phyloP scores from a whole-genome alignment of 495 filamentous ascomycete genomes.

The Tuber melanosporum region DNA sequence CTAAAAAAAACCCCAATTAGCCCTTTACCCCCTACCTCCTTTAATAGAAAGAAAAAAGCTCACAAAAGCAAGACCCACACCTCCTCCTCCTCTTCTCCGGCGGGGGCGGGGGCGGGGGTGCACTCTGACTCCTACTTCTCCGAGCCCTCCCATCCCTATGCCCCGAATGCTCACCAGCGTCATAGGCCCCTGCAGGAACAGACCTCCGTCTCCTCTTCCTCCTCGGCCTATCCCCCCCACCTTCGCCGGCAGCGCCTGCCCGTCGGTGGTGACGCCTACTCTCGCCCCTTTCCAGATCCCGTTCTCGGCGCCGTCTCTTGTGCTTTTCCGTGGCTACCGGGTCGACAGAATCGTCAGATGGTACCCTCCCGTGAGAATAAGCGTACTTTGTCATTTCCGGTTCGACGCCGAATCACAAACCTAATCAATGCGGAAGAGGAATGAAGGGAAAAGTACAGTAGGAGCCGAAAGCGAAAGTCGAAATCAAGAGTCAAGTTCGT shows the following conservation, averaged over 20 bases:
- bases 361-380: slow-evolving; percentile 24
- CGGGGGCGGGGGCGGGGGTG: slow-evolving; percentile 22
- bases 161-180: slow-evolving; percentile 10
- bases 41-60: slow-evolving; percentile 3
- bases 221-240: slow-evolving; percentile 27
- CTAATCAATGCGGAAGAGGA: background rate
- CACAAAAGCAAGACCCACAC: slow-evolving; percentile 40
- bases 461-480: background rate
- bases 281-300: slow-evolving; percentile 29
- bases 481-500: background rate
- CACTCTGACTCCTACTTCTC: slow-evolving; percentile 30
- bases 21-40: background rate
- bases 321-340: slow-evolving; percentile 13
- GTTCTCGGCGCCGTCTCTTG: slow-evolving; percentile 24
- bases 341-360: slow-evolving; percentile 25
- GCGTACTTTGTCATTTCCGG: slow-evolving; percentile 26
- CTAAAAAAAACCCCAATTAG: slow-evolving; percentile 16
- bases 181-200: slow-evolving; percentile 3
- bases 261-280: slow-evolving; percentile 22
- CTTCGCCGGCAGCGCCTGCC: slow-evolving; percentile 15
- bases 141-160: slow-evolving; percentile 19
- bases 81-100: slow-evolving; percentile 41
- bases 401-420: background rate
- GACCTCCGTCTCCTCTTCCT: slow-evolving; percentile 29
- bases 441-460: background rate